These are phyloP conservation scores for Trametes sanguinea DNA, from an alignment of 768 basidiomycete genomes.

Conservation along the genomic window DNA sequence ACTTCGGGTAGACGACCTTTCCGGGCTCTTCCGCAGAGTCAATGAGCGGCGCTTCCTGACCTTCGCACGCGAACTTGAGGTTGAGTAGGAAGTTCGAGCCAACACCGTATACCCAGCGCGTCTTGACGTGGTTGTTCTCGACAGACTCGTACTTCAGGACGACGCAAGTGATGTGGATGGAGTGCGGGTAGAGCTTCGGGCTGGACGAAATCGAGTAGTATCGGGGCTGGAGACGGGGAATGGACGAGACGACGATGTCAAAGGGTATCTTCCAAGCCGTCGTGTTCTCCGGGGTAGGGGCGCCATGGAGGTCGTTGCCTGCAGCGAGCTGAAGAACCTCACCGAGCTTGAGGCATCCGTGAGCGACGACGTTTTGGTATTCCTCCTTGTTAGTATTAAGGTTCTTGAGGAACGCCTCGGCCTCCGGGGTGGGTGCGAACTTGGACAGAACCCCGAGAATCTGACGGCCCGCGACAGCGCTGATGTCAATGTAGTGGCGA, in stretches of 20 bases:
- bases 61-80: slow-evolving; percentile 74
- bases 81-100: slow-evolving; percentile 96
- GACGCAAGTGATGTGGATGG: slow-evolving; percentile 94
- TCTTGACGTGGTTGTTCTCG: slow-evolving; percentile 48
- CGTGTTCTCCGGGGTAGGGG: slow-evolving; percentile 71
- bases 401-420: slow-evolving; percentile 69
- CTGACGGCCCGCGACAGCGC: slow-evolving; percentile 92
- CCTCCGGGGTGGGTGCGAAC: slow-evolving; percentile 81
- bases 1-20: slow-evolving; percentile 57
- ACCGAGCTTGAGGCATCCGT: slow-evolving; percentile 87
- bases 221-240: slow-evolving; percentile 92
- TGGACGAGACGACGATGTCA: slow-evolving; percentile 92
- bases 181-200: slow-evolving; percentile 85
- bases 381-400: slow-evolving; percentile 87
- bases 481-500: slow-evolving; percentile 96
- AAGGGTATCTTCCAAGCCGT: slow-evolving; percentile 92
- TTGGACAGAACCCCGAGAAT: slow-evolving; percentile 85
- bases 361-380: slow-evolving; percentile 73
- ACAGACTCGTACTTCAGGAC: slow-evolving; percentile 90
- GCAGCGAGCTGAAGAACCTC: slow-evolving; percentile 92
- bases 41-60: slow-evolving; percentile 43
- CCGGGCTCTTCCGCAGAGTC: slow-evolving; percentile 39
- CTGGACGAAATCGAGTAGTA: slow-evolving; percentile 99
- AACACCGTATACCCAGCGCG: slow-evolving; percentile 82
- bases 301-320: slow-evolving; percentile 64